These are phyloP conservation scores for Debaryomyces maramus DNA, from an alignment of 805 yeast genomes.

Conservation along the genomic window DNA sequence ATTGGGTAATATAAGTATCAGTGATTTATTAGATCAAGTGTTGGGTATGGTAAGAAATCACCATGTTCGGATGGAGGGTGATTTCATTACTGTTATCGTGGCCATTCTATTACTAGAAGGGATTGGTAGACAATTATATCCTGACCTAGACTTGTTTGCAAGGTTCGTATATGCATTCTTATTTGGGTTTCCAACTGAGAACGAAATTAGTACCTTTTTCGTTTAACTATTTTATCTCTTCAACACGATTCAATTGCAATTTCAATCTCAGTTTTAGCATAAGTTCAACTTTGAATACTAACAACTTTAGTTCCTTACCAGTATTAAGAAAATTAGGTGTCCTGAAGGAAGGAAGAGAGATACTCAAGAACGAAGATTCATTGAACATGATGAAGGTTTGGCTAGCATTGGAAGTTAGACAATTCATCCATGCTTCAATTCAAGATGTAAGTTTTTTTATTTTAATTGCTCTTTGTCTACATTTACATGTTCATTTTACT, in stretches of 20 bases:
- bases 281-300: slow-evolving; percentile 17
- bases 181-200: slow-evolving; percentile 43
- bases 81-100: slow-evolving; percentile 91
- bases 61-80: slow-evolving; percentile 98
- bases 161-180: slow-evolving; percentile 71
- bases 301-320: slow-evolving; percentile 65
- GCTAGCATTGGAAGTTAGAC: slow-evolving; percentile 87
- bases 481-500: too few relatives aligned
- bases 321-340: slow-evolving; percentile 79
- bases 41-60: slow-evolving; percentile 88
- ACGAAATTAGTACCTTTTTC: slow-evolving; percentile 14
- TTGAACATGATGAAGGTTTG: slow-evolving; percentile 85
- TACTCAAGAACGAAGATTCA: slow-evolving; percentile 57
- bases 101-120: slow-evolving; percentile 92
- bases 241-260: background rate
- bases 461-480: background rate
- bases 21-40: slow-evolving; percentile 85
- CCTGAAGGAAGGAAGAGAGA: slow-evolving; percentile 60
- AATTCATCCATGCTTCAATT: slow-evolving; percentile 77
- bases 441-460: slow-evolving; percentile 59
- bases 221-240: slow-evolving; percentile 3
- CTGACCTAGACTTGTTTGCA: slow-evolving; percentile 90
- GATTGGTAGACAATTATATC: slow-evolving; percentile 91
- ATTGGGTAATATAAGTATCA: slow-evolving; percentile 86
- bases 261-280: background rate